Conservation (phyloP, 306 rosid genomes). For the Pueraria montana region DNA sequence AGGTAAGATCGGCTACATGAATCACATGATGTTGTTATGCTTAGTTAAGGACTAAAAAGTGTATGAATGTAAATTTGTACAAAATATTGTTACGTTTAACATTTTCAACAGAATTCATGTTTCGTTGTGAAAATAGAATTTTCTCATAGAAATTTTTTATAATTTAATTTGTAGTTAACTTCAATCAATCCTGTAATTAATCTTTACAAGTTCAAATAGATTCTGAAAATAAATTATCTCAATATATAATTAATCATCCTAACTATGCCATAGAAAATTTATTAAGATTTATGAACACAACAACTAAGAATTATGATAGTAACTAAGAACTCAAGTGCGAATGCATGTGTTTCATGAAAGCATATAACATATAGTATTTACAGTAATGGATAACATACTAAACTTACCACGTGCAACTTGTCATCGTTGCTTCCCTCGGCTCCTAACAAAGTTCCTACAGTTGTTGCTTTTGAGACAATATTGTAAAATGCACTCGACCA, state of each 20-base stretch:
- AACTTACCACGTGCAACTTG: constrained; percentile 67
- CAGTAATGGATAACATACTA: not conserved
- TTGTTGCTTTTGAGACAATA: constrained; percentile 54
- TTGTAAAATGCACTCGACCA: constrained; percentile 59
- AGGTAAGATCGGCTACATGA: too few relatives aligned
- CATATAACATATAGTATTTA: not conserved
- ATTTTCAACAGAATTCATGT: too few relatives aligned
- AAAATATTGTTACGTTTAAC: too few relatives aligned
- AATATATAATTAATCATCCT: not conserved
- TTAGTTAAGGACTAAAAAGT: too few relatives aligned
- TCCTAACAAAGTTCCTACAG: constrained; percentile 52
- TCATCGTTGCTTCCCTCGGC: constrained; percentile 55
- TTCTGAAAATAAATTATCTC: not conserved
- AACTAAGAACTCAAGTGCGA: not conserved
- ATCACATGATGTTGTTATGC: too few relatives aligned
- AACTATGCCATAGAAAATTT: not conserved
- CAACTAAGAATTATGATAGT: not conserved
- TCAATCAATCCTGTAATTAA: not conserved
- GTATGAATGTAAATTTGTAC: too few relatives aligned
- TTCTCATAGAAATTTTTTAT: not conserved
- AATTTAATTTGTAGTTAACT: not conserved
- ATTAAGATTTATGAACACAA: not conserved
- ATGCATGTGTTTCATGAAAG: not conserved
- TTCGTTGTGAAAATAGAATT: not conserved
- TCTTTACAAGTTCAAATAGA: not conserved